Conservation (phyloP, 164 flowering plant species). For the Malania oleifera region DNA sequence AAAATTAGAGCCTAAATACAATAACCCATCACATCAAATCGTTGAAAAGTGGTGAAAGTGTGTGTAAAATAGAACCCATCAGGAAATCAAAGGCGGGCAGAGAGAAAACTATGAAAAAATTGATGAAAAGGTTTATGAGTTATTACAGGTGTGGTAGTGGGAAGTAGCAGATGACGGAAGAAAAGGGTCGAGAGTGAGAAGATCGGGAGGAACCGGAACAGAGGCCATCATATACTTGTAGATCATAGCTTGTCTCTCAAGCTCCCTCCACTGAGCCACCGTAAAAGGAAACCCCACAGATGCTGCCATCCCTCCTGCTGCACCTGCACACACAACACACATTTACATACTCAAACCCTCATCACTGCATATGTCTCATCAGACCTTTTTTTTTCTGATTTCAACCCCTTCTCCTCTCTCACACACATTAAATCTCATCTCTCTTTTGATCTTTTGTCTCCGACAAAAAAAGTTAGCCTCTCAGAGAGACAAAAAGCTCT, state of each 20-base stretch:
- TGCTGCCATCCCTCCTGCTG: constrained; percentile 24
- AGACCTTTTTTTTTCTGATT: background rate
- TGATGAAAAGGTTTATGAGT: background rate
- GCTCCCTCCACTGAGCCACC: constrained; percentile 58
- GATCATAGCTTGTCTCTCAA: constrained; percentile 63
- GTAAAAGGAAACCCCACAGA: constrained; percentile 49
- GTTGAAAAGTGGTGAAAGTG: background rate
- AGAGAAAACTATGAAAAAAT: background rate
- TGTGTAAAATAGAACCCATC: background rate
- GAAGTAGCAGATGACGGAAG: background rate
- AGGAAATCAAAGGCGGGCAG: background rate
- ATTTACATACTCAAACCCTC: too few species aligned
- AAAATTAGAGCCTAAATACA: background rate
- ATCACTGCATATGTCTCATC: background rate
- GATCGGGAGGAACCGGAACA: constrained; percentile 60
- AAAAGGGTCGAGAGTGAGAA: constrained; percentile 35
- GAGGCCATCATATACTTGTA: constrained; percentile 63
- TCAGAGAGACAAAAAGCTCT: too few species aligned
- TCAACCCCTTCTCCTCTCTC: too few species aligned
- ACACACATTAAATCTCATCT: too few species aligned
- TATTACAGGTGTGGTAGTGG: background rate
- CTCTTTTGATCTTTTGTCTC: too few species aligned
- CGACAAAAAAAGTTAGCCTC: too few species aligned
- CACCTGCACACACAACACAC: background rate
- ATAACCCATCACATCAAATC: too few species aligned